Evolutionary conservation across 768 basidiomycete genomes (phyloP).

Genomic region (Tubosaeta sp.): DNA sequence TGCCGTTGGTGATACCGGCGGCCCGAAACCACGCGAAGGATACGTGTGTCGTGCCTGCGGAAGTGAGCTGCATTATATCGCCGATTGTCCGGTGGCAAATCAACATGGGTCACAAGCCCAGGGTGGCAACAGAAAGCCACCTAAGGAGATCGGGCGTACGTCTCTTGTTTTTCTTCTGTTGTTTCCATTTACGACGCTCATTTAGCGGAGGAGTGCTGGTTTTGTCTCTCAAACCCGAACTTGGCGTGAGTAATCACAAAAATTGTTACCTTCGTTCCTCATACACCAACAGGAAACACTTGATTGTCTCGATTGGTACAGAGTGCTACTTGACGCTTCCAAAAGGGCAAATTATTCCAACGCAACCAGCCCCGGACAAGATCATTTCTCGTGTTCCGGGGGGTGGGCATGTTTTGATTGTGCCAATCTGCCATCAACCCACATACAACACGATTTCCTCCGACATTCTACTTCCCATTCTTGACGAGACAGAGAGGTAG

Average conservation of each 20-base stretch:
- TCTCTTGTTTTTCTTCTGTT: constrained; percentile 9
- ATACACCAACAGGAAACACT: constrained; percentile 66
- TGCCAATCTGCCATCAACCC: constrained; percentile 91
- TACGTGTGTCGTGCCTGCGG: constrained; percentile 93
- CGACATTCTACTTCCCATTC: constrained; percentile 69
- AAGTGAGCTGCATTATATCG: constrained; percentile 78
- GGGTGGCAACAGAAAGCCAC: constrained; percentile 44
- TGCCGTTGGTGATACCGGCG: constrained; percentile 77
- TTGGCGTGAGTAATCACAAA: constrained; percentile 56
- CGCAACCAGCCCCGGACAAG: constrained; percentile 51
- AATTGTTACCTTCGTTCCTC: not conserved
- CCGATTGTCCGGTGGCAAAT: constrained; percentile 78
- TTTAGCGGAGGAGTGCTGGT: constrained; percentile 93
- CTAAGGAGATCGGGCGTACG: constrained; percentile 80
- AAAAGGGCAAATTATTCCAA: constrained; percentile 91
- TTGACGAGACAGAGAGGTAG: constrained; percentile 77
- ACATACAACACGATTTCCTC: constrained; percentile 79
- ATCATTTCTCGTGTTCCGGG: constrained; percentile 66
- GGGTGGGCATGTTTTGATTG: constrained; percentile 92
- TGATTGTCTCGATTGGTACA: constrained; percentile 88
- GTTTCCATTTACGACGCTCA: constrained; percentile 2
- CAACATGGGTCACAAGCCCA: constrained; percentile 35
- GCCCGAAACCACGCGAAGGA: constrained; percentile 74
- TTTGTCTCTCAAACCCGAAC: constrained; percentile 92
- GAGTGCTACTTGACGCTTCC: constrained; percentile 97